Conservation (phyloP, 2,329 filamentous ascomycete species). For the Cytospora chrysosperma region DNA sequence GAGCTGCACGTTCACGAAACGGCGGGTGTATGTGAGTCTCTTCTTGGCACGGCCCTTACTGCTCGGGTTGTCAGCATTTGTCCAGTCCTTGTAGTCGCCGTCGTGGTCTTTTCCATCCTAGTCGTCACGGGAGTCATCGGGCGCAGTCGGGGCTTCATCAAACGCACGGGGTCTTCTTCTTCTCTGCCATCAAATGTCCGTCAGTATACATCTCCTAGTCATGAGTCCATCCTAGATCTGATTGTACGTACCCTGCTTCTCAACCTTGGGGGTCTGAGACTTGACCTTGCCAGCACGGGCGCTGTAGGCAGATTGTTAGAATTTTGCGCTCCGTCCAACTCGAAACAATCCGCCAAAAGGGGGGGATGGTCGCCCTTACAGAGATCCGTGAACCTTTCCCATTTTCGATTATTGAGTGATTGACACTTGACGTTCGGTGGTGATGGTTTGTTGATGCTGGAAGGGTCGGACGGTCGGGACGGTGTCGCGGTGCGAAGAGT, state of each 20-base stretch:
- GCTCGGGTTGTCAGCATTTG: conserved; percentile 13
- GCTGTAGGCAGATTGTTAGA: conserved; percentile 26
- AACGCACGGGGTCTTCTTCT: conserved; percentile 27
- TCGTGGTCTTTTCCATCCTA: neutral
- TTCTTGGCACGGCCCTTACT: conserved; percentile 90
- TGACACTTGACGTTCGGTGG: conserved; percentile 13
- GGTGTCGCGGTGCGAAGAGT: neutral
- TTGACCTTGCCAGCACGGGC: conserved; percentile 75
- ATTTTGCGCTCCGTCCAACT: conserved; percentile 23
- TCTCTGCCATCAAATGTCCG: conserved; percentile 17
- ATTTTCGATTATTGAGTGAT: conserved; percentile 50
- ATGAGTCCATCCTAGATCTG: neutral
- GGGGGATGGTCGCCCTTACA: conserved; percentile 54
- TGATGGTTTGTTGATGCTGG: conserved; percentile 19
- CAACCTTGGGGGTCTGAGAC: conserved; percentile 80
- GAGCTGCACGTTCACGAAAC: conserved; percentile 95
- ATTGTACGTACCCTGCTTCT: conserved; percentile 24
- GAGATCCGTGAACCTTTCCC: conserved; percentile 91
- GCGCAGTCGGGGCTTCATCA: neutral
- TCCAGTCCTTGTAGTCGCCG: neutral
- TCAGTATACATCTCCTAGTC: conserved; percentile 3
- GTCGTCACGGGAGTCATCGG: neutral
- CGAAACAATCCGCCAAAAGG: conserved; percentile 35
- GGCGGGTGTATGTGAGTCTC: conserved; percentile 90
- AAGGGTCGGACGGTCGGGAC: conserved; percentile 3